Evolutionary conservation across 139 green algal species (phyloP).

Genomic region (Zygnema cylindricum): DNA sequence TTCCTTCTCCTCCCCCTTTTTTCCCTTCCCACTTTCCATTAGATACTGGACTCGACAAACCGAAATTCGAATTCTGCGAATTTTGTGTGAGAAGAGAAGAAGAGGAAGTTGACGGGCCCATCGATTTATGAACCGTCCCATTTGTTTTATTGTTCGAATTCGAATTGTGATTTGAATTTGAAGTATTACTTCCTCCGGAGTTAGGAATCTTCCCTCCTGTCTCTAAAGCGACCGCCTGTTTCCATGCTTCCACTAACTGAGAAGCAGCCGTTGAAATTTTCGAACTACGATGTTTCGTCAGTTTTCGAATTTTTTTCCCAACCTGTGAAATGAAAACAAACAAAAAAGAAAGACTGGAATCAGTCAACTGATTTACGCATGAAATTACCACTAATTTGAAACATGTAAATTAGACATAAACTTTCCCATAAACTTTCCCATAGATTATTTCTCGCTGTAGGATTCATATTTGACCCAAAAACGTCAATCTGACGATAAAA

Average conservation of each 20-base stretch:
- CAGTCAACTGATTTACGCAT: not conserved
- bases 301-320: conserved; percentile 55
- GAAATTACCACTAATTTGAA: not conserved
- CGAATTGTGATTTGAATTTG: not conserved
- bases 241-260: conserved; percentile 43
- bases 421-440: no score
- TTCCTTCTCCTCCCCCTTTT: not conserved
- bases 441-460: no score
- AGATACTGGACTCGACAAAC: not conserved
- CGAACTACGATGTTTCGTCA: conserved; percentile 50
- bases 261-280: conserved; percentile 34
- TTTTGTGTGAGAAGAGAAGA: not conserved
- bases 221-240: conserved; percentile 39
- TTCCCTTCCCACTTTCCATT: not conserved
- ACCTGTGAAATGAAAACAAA: conserved; percentile 36
- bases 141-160: not conserved
- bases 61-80: not conserved
- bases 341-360: conserved; percentile 12
- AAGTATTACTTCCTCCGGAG: not conserved
- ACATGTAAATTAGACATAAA: not conserved
- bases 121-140: no score
- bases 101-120: not conserved
- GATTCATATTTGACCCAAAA: no score
- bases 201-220: not conserved
- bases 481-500: no score